A percentile compares a stretch with the other conserved stretches of the same genome.
Evolutionary conservation across 495 filamentous ascomycete species (phyloP).

Genomic region (Hypomontagnella monticulosa): DNA sequence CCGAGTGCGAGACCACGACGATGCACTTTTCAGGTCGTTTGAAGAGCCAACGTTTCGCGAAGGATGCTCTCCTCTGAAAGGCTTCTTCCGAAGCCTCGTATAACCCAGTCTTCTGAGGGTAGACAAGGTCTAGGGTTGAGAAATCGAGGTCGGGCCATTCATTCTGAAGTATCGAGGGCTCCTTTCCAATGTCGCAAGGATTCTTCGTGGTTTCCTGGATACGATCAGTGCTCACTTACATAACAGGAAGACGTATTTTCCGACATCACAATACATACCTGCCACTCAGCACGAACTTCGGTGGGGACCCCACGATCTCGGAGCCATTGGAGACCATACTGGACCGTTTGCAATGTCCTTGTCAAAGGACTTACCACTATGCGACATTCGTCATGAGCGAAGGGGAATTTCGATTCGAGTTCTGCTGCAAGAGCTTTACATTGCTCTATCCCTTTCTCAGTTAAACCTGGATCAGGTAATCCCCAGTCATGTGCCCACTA

Average conservation of each 20-base stretch:
- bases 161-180: constrained; percentile 44
- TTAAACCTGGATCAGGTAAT: constrained; percentile 40
- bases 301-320: constrained; percentile 53
- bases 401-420: constrained; percentile 41
- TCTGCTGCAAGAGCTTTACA: constrained; percentile 33
- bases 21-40: constrained; percentile 61
- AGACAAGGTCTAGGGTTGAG: constrained; percentile 55
- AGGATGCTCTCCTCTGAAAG: constrained; percentile 52
- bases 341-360: constrained; percentile 60
- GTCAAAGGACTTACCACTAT: constrained; percentile 61
- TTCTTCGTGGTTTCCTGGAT: constrained; percentile 61
- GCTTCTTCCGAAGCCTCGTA: constrained; percentile 55
- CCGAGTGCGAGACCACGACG: constrained; percentile 62
- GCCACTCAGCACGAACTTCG: constrained; percentile 59
- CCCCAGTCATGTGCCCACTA: constrained; percentile 42
- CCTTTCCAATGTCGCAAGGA: constrained; percentile 61
- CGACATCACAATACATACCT: constrained; percentile 48
- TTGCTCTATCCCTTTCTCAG: constrained; percentile 40
- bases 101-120: constrained; percentile 57
- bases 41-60: constrained; percentile 53
- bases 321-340: constrained; percentile 55
- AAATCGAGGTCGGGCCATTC: constrained; percentile 60
- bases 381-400: constrained; percentile 53
- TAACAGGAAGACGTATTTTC: background rate
- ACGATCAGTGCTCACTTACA: background rate